These are phyloP conservation scores for Lentinula guzmanii DNA, from an alignment of 768 basidiomycete species.

Conservation along the genomic window DNA sequence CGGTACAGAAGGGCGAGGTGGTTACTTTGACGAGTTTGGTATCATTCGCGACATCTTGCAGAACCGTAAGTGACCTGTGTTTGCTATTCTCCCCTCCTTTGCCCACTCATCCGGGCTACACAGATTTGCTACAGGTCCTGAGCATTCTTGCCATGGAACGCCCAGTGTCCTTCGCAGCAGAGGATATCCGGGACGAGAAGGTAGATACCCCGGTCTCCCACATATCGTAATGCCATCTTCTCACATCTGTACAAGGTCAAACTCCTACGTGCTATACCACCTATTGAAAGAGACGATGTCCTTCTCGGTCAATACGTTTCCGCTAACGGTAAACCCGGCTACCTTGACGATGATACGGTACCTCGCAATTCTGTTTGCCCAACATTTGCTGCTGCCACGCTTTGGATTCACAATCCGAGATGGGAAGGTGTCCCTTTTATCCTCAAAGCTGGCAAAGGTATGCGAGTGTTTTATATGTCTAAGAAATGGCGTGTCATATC, in stretches of 20 bases:
- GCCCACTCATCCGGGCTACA: background rate
- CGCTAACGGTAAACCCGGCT: slow-evolving; percentile 94
- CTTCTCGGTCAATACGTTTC: slow-evolving; percentile 93
- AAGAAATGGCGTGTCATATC: background rate
- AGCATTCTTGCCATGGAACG: slow-evolving; percentile 97
- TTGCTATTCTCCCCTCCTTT: background rate
- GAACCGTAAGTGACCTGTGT: slow-evolving; percentile 72
- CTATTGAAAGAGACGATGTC: slow-evolving; percentile 70
- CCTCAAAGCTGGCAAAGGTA: slow-evolving; percentile 96
- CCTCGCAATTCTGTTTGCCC: slow-evolving; percentile 90
- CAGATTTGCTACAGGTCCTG: slow-evolving; percentile 88
- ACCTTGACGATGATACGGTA: slow-evolving; percentile 94
- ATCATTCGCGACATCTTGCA: slow-evolving; percentile 97
- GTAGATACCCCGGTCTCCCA: slow-evolving; percentile 30
- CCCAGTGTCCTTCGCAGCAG: slow-evolving; percentile 93
- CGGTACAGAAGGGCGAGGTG: slow-evolving; percentile 99
- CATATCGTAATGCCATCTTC: slow-evolving; percentile 9
- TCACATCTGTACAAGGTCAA: slow-evolving; percentile 64
- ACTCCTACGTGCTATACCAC: slow-evolving; percentile 86
- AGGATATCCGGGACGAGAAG: slow-evolving; percentile 99
- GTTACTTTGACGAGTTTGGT: slow-evolving; percentile 99
- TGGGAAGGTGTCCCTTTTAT: slow-evolving; percentile 99
- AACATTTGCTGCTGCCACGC: slow-evolving; percentile 85
- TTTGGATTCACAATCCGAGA: slow-evolving; percentile 91
- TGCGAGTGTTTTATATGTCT: slow-evolving; percentile 11